Evolutionary conservation across 176 grass and related monocot species (phyloP).

Genomic region (bread wheat (Triticum aestivum)): DNA sequence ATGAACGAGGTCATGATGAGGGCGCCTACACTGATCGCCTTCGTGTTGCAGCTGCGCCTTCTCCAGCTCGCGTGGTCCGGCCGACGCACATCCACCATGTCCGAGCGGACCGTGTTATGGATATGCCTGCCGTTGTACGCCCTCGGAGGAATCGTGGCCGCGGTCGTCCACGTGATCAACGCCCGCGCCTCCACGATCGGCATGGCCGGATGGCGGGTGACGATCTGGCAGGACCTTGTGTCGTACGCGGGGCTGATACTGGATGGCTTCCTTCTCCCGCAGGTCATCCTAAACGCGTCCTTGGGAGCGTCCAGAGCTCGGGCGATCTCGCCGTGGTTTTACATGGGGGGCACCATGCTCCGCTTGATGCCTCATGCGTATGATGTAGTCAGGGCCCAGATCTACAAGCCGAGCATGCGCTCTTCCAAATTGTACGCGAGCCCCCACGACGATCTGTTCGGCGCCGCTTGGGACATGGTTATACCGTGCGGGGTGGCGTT

Average conservation of each 20-base stretch:
- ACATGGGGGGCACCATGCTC: no score
- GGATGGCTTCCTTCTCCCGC: no score
- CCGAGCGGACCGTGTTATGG: no score
- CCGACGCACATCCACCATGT: no score
- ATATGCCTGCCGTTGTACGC: not conserved
- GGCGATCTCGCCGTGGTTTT: no score
- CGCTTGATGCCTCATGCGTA: no score
- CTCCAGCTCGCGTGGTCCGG: no score
- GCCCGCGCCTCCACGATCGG: not conserved
- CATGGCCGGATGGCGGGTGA: not conserved
- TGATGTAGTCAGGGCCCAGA: slow-evolving; percentile 24
- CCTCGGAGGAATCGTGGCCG: not conserved
- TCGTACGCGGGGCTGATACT: no score
- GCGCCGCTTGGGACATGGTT: not conserved
- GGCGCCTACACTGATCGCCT: no score
- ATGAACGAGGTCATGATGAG: not conserved
- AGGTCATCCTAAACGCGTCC: slow-evolving; percentile 28
- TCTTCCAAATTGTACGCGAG: slow-evolving; percentile 44
- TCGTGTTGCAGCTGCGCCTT: no score
- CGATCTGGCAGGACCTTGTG: slow-evolving; percentile 29
- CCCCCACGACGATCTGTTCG: slow-evolving; percentile 36
- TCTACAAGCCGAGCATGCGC: not conserved
- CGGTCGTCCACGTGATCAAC: not conserved
- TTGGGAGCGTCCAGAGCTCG: slow-evolving; percentile 16
- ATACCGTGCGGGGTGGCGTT: slow-evolving; percentile 33